phyloP scores from a whole-genome alignment of 768 basidiomycete species.

The Crucibulum laeve region DNA sequence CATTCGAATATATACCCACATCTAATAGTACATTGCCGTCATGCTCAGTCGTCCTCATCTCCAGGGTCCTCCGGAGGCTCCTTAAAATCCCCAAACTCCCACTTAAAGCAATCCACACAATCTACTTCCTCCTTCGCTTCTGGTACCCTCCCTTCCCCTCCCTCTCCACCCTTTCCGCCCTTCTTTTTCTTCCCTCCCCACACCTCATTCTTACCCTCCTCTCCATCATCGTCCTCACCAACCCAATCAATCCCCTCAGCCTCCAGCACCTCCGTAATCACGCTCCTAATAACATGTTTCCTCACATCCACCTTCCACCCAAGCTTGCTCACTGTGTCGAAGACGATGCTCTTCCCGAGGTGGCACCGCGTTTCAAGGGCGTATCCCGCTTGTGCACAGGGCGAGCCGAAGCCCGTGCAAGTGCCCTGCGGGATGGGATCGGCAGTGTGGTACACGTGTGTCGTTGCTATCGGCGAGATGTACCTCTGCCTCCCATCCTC shows the following conservation, averaged over 20 bases:
- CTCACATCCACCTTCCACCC: slow-evolving; percentile 81
- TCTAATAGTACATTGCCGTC: background rate
- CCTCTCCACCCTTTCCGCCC: slow-evolving; percentile 23
- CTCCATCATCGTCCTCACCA: slow-evolving; percentile 7
- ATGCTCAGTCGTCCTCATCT: background rate
- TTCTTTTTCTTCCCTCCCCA: slow-evolving; percentile 22
- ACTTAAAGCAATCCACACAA: slow-evolving; percentile 77
- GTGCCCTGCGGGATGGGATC: slow-evolving; percentile 89
- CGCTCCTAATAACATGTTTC: slow-evolving; percentile 66
- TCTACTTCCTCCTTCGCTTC: slow-evolving; percentile 54
- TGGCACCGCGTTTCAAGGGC: slow-evolving; percentile 88
- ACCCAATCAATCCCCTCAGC: slow-evolving; percentile 48
- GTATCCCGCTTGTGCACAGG: slow-evolving; percentile 81
- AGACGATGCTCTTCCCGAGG: slow-evolving; percentile 81
- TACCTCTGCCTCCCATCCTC: too few relatives aligned
- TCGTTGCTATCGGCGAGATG: slow-evolving; percentile 40
- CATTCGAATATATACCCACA: too few relatives aligned
- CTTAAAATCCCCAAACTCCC: slow-evolving; percentile 59
- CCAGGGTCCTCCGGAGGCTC: slow-evolving; percentile 11
- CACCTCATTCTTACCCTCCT: too few relatives aligned
- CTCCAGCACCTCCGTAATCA: slow-evolving; percentile 62
- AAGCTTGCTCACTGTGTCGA: slow-evolving; percentile 80
- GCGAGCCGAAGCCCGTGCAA: slow-evolving; percentile 71
- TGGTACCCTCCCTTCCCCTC: slow-evolving; percentile 42
- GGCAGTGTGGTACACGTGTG: slow-evolving; percentile 85